These are phyloP conservation scores for Cucumis melo DNA, from an alignment of 306 rosid species.

Conservation along the genomic window DNA sequence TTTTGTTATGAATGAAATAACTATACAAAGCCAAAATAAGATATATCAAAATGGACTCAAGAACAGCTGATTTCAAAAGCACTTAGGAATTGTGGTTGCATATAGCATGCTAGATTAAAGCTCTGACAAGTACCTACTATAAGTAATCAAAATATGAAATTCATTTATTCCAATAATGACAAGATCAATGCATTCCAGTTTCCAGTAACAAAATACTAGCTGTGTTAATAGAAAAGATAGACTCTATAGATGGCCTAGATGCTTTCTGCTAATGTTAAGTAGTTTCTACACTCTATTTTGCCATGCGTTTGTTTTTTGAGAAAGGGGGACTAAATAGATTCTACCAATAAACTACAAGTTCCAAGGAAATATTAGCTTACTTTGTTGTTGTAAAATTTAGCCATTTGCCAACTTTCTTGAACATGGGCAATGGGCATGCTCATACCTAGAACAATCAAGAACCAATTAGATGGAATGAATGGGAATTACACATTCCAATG, in stretches of 20 bases:
- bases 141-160: background rate
- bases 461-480: constrained; percentile 2
- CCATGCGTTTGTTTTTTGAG: background rate
- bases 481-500: background rate
- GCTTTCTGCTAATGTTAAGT: background rate
- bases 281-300: background rate
- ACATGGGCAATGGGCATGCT: constrained; percentile 97
- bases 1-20: background rate
- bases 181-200: background rate
- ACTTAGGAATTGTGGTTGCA: background rate
- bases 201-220: background rate
- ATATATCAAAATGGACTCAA: background rate
- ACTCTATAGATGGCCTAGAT: background rate
- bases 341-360: constrained; percentile 9
- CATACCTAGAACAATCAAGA: constrained; percentile 57
- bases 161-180: background rate
- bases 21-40: background rate
- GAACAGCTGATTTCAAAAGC: background rate
- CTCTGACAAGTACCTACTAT: background rate
- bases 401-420: constrained; percentile 99
- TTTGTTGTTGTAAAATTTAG: constrained; percentile 97
- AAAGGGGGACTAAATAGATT: background rate
- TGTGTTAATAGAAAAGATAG: background rate
- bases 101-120: background rate
- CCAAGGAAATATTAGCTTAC: constrained; percentile 27